A percentile compares a stretch with the other conserved stretches of the same genome.
Evolutionary conservation across 192 early-diverging fungal genomes (phyloP).

Genomic region (Pilobolus umbonatus): DNA sequence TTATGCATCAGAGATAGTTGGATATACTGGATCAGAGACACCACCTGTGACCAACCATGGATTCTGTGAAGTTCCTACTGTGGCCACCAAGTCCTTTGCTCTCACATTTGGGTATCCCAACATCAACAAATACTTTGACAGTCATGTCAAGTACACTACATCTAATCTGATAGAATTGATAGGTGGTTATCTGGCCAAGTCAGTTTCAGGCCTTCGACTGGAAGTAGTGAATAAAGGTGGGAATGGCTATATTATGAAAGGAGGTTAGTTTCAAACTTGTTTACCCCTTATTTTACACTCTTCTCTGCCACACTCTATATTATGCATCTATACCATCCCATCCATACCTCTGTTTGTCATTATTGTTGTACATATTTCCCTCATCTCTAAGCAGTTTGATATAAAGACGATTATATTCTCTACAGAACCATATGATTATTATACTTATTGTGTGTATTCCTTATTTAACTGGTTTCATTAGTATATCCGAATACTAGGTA

Average conservation of each 20-base stretch:
- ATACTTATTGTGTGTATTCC: background rate
- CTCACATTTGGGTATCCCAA: slow-evolving; percentile 35
- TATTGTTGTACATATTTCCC: background rate
- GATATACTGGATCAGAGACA: slow-evolving; percentile 16
- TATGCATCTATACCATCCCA: background rate
- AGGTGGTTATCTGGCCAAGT: slow-evolving; percentile 32
- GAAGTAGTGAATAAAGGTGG: slow-evolving; percentile 18
- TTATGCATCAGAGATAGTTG: slow-evolving; percentile 45
- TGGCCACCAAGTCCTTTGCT: slow-evolving; percentile 1
- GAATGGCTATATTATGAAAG: slow-evolving; percentile 31
- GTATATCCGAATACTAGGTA: too few relatives aligned
- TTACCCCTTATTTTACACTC: background rate
- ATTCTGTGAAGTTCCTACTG: slow-evolving; percentile 39
- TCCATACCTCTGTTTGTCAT: slow-evolving; percentile 5
- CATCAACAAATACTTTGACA: background rate
- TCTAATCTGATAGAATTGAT: slow-evolving; percentile 23
- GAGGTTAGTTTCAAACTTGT: slow-evolving; percentile 32
- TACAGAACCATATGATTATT: background rate
- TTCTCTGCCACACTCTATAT: background rate
- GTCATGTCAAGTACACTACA: background rate
- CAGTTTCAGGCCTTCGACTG: slow-evolving; percentile 32
- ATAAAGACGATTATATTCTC: background rate
- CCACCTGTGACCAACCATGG: slow-evolving; percentile 31
- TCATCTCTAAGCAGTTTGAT: too few relatives aligned
- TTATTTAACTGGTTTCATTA: background rate